A percentile compares a stretch with the other conserved stretches of the same genome.
These are phyloP conservation scores for Russula foetens DNA, from an alignment of 768 basidiomycete genomes.

Conservation along the genomic window DNA sequence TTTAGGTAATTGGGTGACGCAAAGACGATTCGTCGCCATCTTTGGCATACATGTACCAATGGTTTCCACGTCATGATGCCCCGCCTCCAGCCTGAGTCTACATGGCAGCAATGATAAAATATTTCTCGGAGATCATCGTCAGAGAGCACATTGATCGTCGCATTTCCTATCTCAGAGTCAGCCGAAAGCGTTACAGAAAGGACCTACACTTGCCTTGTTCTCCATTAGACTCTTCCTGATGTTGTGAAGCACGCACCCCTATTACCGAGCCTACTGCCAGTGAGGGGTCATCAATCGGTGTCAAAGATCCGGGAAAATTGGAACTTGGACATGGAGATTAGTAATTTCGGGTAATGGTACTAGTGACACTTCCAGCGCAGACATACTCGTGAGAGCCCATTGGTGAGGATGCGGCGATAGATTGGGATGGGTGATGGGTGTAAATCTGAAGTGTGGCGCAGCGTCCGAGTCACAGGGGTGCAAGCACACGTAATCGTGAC, in stretches of 20 bases:
- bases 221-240: too few relatives aligned
- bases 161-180: background rate
- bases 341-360: too few relatives aligned
- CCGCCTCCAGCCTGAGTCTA: too few relatives aligned
- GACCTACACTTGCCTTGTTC: background rate
- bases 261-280: background rate
- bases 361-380: too few relatives aligned
- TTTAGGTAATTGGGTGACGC: background rate
- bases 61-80: background rate
- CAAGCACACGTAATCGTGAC: too few relatives aligned
- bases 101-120: background rate
- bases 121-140: background rate
- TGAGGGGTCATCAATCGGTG: background rate
- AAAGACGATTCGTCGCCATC: background rate
- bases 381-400: too few relatives aligned
- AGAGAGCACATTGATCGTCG: background rate
- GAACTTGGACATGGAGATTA: background rate
- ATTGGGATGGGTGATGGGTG: too few relatives aligned
- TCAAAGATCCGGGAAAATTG: background rate
- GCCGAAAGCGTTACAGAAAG: background rate
- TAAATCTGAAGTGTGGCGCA: too few relatives aligned
- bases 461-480: too few relatives aligned
- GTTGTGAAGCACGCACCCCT: background rate
- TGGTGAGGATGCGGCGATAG: too few relatives aligned
- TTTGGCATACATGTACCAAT: background rate